phyloP scores from a whole-genome alignment of 345 rosid species.

The Draba incana region DNA sequence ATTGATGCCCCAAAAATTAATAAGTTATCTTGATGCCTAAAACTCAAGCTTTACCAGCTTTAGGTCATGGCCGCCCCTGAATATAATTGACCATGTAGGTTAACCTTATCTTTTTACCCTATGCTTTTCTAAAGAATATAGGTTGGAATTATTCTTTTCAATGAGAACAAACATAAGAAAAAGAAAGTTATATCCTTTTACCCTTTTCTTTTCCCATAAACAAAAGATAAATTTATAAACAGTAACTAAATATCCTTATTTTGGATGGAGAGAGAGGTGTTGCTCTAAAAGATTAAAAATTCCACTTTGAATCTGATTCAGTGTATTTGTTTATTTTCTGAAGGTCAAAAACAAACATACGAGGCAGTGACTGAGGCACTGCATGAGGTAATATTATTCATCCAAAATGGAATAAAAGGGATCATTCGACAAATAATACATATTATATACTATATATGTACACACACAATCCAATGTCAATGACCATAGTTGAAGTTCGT shows the following conservation, averaged over 20 bases:
- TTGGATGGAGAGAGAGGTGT: slow-evolving; percentile 4
- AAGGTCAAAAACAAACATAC: slow-evolving; percentile 4
- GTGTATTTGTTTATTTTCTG: slow-evolving; percentile 12
- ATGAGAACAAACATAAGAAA: background rate
- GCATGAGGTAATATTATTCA: slow-evolving; percentile 21
- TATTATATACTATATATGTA: background rate
- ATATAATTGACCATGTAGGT: background rate
- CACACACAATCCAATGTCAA: background rate
- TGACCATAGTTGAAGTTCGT: slow-evolving; percentile 15
- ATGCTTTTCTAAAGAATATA: background rate
- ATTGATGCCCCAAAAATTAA: too few relatives aligned
- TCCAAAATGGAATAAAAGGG: slow-evolving; percentile 24
- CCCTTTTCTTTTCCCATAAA: background rate
- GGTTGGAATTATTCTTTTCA: background rate
- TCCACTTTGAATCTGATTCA: slow-evolving; percentile 39
- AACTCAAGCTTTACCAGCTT: too few relatives aligned
- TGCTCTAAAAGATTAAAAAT: slow-evolving; percentile 2
- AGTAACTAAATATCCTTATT: slow-evolving; percentile 1
- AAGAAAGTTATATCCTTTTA: background rate
- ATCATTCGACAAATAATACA: slow-evolving; percentile 1
- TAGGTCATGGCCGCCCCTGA: too few relatives aligned
- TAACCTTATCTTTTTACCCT: background rate
- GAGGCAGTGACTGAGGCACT: slow-evolving; percentile 14
- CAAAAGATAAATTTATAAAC: background rate
- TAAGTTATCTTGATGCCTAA: too few relatives aligned